These are phyloP conservation scores for Picea glauca DNA, from an alignment of 75 land plant species.

Conservation along the genomic window DNA sequence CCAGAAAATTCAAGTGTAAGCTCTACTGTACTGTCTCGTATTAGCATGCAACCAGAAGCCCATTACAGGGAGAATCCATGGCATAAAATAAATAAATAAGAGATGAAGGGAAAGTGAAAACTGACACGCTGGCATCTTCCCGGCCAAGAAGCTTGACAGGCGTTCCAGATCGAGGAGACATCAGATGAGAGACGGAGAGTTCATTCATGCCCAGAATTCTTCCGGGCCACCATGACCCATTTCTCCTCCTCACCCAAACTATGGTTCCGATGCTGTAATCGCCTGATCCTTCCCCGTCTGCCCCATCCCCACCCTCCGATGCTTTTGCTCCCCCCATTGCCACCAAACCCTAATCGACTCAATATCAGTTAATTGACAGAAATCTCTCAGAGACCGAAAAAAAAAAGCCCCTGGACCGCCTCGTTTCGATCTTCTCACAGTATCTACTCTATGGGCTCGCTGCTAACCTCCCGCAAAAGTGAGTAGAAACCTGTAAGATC, in stretches of 20 bases:
- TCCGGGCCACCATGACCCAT: conserved; percentile 98
- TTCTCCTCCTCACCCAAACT: conserved; percentile 89
- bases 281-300: conserved; percentile 15
- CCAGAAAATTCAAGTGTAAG: no score
- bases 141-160: conserved; percentile 94
- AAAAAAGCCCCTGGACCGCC: neutral
- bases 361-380: conserved; percentile 4
- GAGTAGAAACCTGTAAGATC: conserved; percentile 10
- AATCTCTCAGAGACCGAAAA: neutral
- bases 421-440: neutral
- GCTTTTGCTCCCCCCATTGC: no score
- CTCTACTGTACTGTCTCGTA: no score
- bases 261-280: conserved; percentile 66
- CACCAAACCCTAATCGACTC: no score
- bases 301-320: conserved; percentile 14
- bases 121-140: conserved; percentile 94
- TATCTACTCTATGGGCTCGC: no score
- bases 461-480: conserved; percentile 11
- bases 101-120: neutral
- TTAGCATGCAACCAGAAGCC: no score
- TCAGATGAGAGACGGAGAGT: conserved; percentile 59
- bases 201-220: conserved; percentile 70
- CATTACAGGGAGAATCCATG: no score
- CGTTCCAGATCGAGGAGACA: conserved; percentile 88
- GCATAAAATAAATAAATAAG: neutral